Base-by-base conservation (phyloP, 2,329 filamentous ascomycete genomes). In the Chaetomiaceae sp. region DNA sequence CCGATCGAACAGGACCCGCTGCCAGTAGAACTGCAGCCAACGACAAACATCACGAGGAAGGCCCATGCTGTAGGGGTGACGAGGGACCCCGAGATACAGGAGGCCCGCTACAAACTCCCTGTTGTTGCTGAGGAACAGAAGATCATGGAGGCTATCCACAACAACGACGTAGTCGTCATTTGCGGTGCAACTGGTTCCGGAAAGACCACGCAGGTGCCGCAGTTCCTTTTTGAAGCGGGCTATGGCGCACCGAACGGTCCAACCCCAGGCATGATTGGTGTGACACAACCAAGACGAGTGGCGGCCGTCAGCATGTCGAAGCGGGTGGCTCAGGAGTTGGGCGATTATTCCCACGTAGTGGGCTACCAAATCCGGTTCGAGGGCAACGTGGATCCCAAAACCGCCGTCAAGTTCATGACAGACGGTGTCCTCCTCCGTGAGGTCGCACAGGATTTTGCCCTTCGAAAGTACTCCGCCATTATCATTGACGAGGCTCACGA, bases 401-500 rank as follows among this genome's bases (percentile, higher is more conserved):
- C 94, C 0, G 87, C 89, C 5, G 82, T 99, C 68, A 99, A 99
- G 68, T 99, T 97, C 72, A 96, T 99, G 91, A 99, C 94, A 0
- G 94, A 99, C 69, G 94, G 94, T 78, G 90, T 99, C 25, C 75
- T 99, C 55, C 79, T 99, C 9, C 85, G 94, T 52, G 94, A 99
- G 69, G 86, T 96, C 49, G 85, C 89, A 0, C 85, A 94, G 59
- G 94, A 99, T 66, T 90, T 97, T 64, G 79, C 89, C 0, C 73
- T 99, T 40, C 82, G 80, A 45, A 95, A 95, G 62, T 99, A 99
- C 69, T 96, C 92, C 0, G 88, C 87, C 13, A 88, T 99, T 48
- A 82, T 99, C 44, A 92, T 99, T 56, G 94, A 99, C 64, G 94
- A 99, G 71, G 94, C 94, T 1, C 94, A 99, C 73, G 94, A 99